These are phyloP conservation scores for Leptodontidium sp. DNA, from an alignment of 2,329 filamentous ascomycete species.

Conservation along the genomic window DNA sequence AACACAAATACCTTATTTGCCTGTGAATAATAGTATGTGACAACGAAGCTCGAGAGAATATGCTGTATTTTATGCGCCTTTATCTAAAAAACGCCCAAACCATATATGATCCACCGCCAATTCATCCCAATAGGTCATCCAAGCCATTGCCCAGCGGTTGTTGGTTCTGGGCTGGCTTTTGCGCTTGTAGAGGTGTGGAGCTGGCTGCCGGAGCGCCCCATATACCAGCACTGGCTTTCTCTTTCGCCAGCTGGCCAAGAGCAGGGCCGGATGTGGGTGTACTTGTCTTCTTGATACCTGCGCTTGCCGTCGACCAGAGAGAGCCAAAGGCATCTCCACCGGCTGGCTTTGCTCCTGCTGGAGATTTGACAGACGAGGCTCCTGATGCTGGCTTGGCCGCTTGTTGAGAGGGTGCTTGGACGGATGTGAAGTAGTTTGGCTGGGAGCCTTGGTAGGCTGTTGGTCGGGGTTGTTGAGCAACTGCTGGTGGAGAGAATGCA, in stretches of 20 bases:
- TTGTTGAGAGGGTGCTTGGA: constrained; percentile 57
- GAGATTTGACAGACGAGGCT: constrained; percentile 54
- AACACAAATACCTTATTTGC: background rate
- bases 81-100: constrained; percentile 30
- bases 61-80: constrained; percentile 36
- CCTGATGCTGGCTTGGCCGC: constrained; percentile 45
- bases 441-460: constrained; percentile 76
- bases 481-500: constrained; percentile 62
- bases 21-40: background rate
- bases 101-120: constrained; percentile 15
- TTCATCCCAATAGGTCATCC: constrained; percentile 56
- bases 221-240: constrained; percentile 93
- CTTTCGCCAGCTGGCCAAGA: constrained; percentile 94
- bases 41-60: background rate
- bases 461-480: constrained; percentile 53
- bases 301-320: constrained; percentile 76
- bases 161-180: constrained; percentile 38
- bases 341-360: constrained; percentile 57
- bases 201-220: constrained; percentile 74
- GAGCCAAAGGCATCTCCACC: constrained; percentile 90
- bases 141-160: constrained; percentile 49
- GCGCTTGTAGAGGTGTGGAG: constrained; percentile 32
- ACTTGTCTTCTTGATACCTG: constrained; percentile 76
- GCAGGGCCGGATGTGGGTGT: constrained; percentile 74
- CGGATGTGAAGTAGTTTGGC: constrained; percentile 95